A percentile compares a stretch with the other conserved stretches of the same genome.
phyloP scores from a whole-genome alignment of 306 rosid species.

The Medicago arabica region DNA sequence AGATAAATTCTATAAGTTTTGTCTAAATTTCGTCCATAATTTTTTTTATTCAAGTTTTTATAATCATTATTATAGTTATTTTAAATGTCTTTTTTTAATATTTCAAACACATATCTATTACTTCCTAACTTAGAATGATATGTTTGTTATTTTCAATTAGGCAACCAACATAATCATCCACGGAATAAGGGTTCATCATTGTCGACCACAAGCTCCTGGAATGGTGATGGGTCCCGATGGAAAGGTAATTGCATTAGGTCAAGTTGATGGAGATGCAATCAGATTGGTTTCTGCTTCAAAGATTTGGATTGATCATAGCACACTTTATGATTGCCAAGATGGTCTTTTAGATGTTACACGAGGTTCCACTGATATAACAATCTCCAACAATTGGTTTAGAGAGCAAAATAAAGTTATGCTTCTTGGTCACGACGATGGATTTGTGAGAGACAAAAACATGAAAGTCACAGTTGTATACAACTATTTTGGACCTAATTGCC shows the following conservation, averaged over 20 bases:
- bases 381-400: conserved; percentile 47
- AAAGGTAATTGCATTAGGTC: conserved; percentile 21
- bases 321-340: conserved; percentile 12
- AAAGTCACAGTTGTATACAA: not conserved
- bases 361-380: conserved; percentile 39
- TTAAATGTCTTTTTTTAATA: too few species aligned
- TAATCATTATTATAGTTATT: too few species aligned
- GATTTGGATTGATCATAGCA: conserved; percentile 48
- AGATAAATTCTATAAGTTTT: too few species aligned
- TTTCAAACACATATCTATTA: too few species aligned
- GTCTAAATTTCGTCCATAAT: too few species aligned
- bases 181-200: conserved; percentile 23
- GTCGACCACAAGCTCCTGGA: too few species aligned
- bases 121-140: too few species aligned
- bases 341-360: conserved; percentile 47
- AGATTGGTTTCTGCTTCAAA: conserved; percentile 47
- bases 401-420: conserved; percentile 49
- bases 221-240: conserved; percentile 43
- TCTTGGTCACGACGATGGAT: conserved; percentile 46
- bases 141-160: too few species aligned
- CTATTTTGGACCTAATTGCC: not conserved
- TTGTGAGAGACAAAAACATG: not conserved
- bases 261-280: conserved; percentile 46
- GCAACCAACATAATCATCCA: too few species aligned
- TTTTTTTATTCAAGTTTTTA: too few species aligned